phyloP scores from a whole-genome alignment of 768 basidiomycete genomes.

The Termitomyces heimii region DNA sequence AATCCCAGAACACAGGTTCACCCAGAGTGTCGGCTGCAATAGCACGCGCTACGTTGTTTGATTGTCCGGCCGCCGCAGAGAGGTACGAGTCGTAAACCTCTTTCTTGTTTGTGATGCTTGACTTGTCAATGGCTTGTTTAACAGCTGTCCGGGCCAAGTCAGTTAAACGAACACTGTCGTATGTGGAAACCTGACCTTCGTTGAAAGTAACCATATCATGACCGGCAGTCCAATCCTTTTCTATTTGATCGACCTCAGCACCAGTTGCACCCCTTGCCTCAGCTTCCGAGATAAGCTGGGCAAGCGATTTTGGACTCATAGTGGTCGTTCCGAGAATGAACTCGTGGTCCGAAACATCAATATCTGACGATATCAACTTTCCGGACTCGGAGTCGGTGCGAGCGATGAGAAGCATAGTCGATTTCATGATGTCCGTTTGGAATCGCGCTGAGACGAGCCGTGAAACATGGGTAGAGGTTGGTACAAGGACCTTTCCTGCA shows the following conservation, averaged over 20 bases:
- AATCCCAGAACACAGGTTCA: conserved; percentile 76
- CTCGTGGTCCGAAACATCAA: conserved; percentile 80
- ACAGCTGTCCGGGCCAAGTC: conserved; percentile 38
- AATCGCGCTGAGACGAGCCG: conserved; percentile 83
- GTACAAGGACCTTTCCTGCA: conserved; percentile 90
- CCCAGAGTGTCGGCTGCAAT: conserved; percentile 74
- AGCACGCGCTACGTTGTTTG: conserved; percentile 64
- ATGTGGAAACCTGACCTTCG: conserved; percentile 48
- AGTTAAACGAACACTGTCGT: neutral
- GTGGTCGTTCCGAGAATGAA: conserved; percentile 62
- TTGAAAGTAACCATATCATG: conserved; percentile 80
- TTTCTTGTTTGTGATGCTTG: conserved; percentile 45
- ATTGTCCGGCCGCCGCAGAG: conserved; percentile 52
- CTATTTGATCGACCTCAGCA: conserved; percentile 64
- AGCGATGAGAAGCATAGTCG: conserved; percentile 84
- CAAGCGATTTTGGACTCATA: conserved; percentile 44
- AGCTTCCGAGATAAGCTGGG: conserved; percentile 65
- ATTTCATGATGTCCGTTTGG: conserved; percentile 86
- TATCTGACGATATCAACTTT: conserved; percentile 76
- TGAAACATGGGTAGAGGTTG: conserved; percentile 80
- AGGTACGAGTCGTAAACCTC: conserved; percentile 55
- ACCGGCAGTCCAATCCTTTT: conserved; percentile 65
- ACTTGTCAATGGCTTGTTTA: conserved; percentile 47
- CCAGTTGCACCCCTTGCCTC: conserved; percentile 59
- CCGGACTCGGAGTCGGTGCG: conserved; percentile 90